phyloP scores from a whole-genome alignment of 2,329 filamentous ascomycete genomes.

The Phaeoacremonium minimum region DNA sequence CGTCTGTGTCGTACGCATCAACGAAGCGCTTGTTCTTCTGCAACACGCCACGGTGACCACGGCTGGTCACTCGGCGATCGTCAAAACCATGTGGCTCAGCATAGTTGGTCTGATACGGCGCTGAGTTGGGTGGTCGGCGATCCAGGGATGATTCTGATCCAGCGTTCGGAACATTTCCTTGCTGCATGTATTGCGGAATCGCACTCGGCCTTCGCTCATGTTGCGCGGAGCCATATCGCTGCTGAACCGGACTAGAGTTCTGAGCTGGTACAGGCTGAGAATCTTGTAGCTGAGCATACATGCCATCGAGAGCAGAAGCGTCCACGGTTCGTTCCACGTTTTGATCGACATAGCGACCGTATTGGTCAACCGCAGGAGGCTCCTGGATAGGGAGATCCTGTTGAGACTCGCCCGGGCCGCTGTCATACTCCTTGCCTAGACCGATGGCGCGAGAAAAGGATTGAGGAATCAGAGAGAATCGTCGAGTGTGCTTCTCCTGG shows the following conservation, averaged over 20 bases:
- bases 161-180: slow-evolving; percentile 40
- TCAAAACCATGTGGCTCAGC: slow-evolving; percentile 38
- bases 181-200: slow-evolving; percentile 42
- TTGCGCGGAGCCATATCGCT: slow-evolving; percentile 35
- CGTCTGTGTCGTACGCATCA: slow-evolving; percentile 80
- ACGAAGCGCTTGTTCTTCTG: slow-evolving; percentile 87
- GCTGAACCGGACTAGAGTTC: slow-evolving; percentile 32
- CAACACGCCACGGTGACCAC: slow-evolving; percentile 48
- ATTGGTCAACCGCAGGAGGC: slow-evolving; percentile 30
- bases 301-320: slow-evolving; percentile 20
- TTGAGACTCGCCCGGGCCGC: slow-evolving; percentile 44
- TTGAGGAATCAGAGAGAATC: slow-evolving; percentile 67
- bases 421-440: slow-evolving; percentile 48
- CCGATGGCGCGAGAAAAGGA: slow-evolving; percentile 64
- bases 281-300: slow-evolving; percentile 24
- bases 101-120: slow-evolving; percentile 38
- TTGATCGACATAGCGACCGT: slow-evolving; percentile 27
- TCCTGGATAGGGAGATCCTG: slow-evolving; percentile 50
- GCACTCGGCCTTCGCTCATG: slow-evolving; percentile 34
- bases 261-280: slow-evolving; percentile 11
- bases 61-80: slow-evolving; percentile 29
- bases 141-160: slow-evolving; percentile 53
- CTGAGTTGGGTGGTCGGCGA: slow-evolving; percentile 35
- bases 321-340: slow-evolving; percentile 16
- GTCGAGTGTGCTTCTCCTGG: slow-evolving; percentile 52